Evolutionary conservation across 2,329 filamentous ascomycete genomes (phyloP), one percentile per base, ranked within the genome.

Genomic region (Colletotrichum noveboracense): DNA sequence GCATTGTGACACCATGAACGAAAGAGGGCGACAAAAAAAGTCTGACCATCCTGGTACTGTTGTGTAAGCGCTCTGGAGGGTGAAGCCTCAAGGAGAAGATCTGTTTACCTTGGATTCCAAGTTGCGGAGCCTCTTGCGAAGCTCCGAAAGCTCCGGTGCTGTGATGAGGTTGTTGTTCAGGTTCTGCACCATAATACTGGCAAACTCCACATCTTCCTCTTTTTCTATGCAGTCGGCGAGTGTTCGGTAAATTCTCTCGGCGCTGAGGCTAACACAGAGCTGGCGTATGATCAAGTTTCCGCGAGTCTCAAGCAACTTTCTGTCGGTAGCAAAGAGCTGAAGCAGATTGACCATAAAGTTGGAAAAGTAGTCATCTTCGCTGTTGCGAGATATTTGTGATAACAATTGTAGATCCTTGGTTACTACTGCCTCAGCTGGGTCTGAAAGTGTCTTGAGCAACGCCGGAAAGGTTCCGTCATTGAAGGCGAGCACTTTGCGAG

Each of bases 141-240:
- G 89, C 79, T 98, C 97, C 2, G 95, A 93, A 34, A 99, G 88
- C 84, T 99, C 96, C 1, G 97, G 97, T 0, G 97, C 97, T 3
- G 97, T 99, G 78, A 99, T 98, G 70, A 99, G 92, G 80, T 99
- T 99, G 84, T 99, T 99, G 87, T 99, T 99, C 68, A 99, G 89
- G 81, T 98, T 98, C 84, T 99, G 97, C 34, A 99, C 96, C 97
- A 99, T 99, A 80, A 99, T 98, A 82, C 96, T 98, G 18, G 97
- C 96, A 85, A 99, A 99, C 83, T 99, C 97, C 56, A 99, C 92
- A 82, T 99, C 97, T 85, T 98, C 97, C 84, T 99, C 97, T 82
- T 96, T 98, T 84, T 98, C 97, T 12, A 99, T 94, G 79, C 97
- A 98, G 80, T 99, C 97, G 30, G 97, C 97, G 78, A 99, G 89